Base-by-base conservation (phyloP, 164 flowering plant genomes). In the Cinnamomum micranthum region DNA sequence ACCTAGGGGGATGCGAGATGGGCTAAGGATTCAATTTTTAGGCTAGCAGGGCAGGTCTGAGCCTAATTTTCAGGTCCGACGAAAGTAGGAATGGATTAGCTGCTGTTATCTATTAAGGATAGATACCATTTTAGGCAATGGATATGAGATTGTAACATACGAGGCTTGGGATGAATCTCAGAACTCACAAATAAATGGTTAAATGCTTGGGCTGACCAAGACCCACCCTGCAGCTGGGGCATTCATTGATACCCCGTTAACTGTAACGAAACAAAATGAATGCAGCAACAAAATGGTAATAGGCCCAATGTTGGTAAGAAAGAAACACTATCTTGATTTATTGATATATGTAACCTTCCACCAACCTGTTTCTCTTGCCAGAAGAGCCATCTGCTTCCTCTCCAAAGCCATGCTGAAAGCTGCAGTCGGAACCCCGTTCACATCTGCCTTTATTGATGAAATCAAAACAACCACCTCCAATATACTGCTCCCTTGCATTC, bases 391-490 rank as follows among this genome's bases (percentile, higher is more conserved):
- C 86, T 78, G 76, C 87, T 83, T 86, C 91, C 75, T 86, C 91
- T 71, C 82, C 89, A 72, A 88, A 85, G 73, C 82, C 81, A 79
- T 93, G 99, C 80, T 86, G 91, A 79, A 81, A 95, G 70, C 59
- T 89, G 88, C 99, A 95, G 71, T 87, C 92, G 64, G 93, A 89
- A 76, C 97, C 97, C 81, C 85, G 89, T 78, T 95, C 99, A 85
- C 98, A 95, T 77, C 87, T 92, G 68, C 99, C 99, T 85, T 89
- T 92, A 76, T 85, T 90, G 28, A 95, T 73, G 80, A 93, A 93
- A 80, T 95, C 99, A 82, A 95, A 89, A 79, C 99, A 95, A 77
- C 91, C 95, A 76, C 98, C 98, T 85, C 85, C 85, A 71, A 71
- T 6, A 79, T 64, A 92, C 72, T 91, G 93, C 71, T 90, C 96